These are phyloP conservation scores for Umbelopsis sp. DNA, from an alignment of 192 early-diverging fungal genomes.

Conservation along the genomic window DNA sequence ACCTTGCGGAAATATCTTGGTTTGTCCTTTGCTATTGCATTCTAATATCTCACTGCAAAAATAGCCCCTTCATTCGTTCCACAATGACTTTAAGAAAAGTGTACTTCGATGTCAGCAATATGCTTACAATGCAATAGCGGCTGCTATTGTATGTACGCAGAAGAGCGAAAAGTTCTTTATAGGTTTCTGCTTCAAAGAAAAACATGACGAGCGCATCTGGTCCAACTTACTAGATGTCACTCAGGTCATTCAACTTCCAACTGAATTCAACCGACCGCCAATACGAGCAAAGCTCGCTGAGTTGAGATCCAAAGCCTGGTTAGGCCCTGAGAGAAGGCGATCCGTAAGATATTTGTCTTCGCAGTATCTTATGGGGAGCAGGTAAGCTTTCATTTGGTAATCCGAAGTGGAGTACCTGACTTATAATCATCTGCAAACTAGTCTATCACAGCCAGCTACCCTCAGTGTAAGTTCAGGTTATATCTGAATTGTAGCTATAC, in stretches of 20 bases:
- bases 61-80: background rate
- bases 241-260: conserved; percentile 3
- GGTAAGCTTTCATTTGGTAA: background rate
- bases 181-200: conserved; percentile 64
- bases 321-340: background rate
- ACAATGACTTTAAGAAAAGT: conserved; percentile 29
- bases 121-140: conserved; percentile 57
- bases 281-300: conserved; percentile 20
- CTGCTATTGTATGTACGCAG: conserved; percentile 62
- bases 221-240: conserved; percentile 59
- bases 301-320: conserved; percentile 21
- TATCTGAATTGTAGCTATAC: background rate
- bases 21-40: no score
- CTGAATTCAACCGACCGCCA: conserved; percentile 22
- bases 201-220: conserved; percentile 57
- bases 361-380: conserved; percentile 26
- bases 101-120: conserved; percentile 49
- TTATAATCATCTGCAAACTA: background rate
- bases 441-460: background rate
- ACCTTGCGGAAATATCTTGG: conserved; percentile 18
- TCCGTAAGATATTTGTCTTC: conserved; percentile 25
- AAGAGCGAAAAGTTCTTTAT: conserved; percentile 52
- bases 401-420: background rate
- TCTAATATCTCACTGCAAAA: no score
- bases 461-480: background rate